Conservation (phyloP, 805 yeast genomes). For the Candida chilensis region DNA sequence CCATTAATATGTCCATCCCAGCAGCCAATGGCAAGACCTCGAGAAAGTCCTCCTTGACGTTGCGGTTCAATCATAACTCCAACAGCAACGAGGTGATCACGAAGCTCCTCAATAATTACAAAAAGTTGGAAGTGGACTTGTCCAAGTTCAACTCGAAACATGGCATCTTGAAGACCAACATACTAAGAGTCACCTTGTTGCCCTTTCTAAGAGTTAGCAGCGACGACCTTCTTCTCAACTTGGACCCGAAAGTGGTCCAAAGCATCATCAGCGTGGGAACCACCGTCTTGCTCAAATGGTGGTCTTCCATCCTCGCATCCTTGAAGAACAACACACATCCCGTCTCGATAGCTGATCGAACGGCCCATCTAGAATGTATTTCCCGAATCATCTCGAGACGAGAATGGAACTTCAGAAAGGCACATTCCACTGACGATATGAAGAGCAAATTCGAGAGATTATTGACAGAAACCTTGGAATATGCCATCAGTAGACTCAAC, state of each 20-base stretch:
- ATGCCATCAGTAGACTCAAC: slow-evolving; percentile 37
- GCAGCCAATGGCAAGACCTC: too few species aligned
- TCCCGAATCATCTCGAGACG: slow-evolving; percentile 36
- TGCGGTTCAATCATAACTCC: too few species aligned
- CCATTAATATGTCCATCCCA: too few species aligned
- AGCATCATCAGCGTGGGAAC: slow-evolving; percentile 21
- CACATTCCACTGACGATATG: slow-evolving; percentile 12
- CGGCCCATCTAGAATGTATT: slow-evolving; percentile 45
- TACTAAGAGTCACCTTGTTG: too few species aligned
- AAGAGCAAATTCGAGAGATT: slow-evolving; percentile 16
- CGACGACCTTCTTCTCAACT: too few species aligned
- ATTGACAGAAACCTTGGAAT: slow-evolving; percentile 44
- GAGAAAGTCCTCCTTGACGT: too few species aligned
- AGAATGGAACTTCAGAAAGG: slow-evolving; percentile 27
- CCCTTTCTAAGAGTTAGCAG: too few species aligned
- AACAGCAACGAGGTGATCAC: too few species aligned
- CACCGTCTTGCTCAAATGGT: slow-evolving; percentile 37
- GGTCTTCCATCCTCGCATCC: slow-evolving; percentile 33
- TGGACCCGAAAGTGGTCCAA: slow-evolving; percentile 14
- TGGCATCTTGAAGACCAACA: too few species aligned
- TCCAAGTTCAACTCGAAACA: too few species aligned
- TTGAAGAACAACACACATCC: slow-evolving; percentile 15
- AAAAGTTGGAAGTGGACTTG: too few species aligned
- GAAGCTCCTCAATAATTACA: too few species aligned
- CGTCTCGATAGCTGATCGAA: slow-evolving; percentile 35